These are phyloP conservation scores for Barbarea vulgaris DNA, from an alignment of 345 rosid species.

Conservation along the genomic window DNA sequence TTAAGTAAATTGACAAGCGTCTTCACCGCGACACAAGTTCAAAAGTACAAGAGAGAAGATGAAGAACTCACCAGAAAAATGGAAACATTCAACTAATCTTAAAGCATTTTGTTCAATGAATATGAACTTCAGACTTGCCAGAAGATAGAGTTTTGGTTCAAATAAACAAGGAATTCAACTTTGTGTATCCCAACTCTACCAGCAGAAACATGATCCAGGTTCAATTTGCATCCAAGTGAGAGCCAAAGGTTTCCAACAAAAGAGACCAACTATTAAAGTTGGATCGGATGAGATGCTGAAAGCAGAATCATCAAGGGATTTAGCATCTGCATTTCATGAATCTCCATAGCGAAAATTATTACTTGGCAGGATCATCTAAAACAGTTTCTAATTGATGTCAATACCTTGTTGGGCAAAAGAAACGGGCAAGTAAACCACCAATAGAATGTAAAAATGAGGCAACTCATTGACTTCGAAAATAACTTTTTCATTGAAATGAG, in stretches of 20 bases:
- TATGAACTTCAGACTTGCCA: not conserved
- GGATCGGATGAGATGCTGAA: not conserved
- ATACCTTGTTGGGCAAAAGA: not conserved
- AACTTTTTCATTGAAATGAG: slow-evolving; percentile 22
- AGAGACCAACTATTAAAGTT: not conserved
- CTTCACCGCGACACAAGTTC: too few relatives aligned
- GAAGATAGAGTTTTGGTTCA: not conserved
- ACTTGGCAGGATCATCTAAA: slow-evolving; percentile 5
- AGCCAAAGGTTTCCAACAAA: not conserved
- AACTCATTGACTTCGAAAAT: slow-evolving; percentile 4
- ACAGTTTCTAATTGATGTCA: not conserved
- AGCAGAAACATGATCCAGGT: not conserved
- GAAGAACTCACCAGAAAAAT: too few relatives aligned
- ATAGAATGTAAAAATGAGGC: not conserved
- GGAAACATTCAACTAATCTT: too few relatives aligned
- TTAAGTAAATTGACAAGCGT: too few relatives aligned
- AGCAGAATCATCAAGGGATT: slow-evolving; percentile 10
- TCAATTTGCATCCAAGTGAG: not conserved
- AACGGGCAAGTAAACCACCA: slow-evolving; percentile 1
- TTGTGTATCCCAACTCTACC: not conserved
- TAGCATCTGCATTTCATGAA: not conserved
- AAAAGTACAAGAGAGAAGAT: too few relatives aligned
- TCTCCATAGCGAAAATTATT: slow-evolving; percentile 1
- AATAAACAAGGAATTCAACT: not conserved
- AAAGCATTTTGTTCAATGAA: not conserved